Percentiles rank a stretch among this genome's conserved stretches.
These are phyloP conservation scores for Baudoinia panamericana DNA, from an alignment of 495 filamentous ascomycete species.

Conservation along the genomic window DNA sequence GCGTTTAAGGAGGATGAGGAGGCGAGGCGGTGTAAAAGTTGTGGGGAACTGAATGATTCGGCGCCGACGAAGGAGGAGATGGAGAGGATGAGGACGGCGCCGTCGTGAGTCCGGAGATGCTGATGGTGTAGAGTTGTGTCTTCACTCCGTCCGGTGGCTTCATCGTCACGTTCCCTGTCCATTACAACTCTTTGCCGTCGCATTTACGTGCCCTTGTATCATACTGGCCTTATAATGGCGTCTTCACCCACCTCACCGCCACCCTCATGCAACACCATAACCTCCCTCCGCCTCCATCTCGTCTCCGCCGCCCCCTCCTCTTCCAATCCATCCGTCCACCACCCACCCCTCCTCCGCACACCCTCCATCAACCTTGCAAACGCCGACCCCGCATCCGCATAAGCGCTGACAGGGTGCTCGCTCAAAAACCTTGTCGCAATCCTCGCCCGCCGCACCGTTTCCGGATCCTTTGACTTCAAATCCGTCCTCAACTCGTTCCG, in stretches of 20 bases:
- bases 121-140: too few species aligned
- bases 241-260: slow-evolving; percentile 40
- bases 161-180: too few species aligned
- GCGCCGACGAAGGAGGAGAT: slow-evolving; percentile 23
- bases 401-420: too few species aligned
- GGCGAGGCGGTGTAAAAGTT: slow-evolving; percentile 63
- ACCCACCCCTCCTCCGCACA: not conserved
- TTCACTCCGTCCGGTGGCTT: too few species aligned
- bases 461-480: not conserved
- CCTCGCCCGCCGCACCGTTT: not conserved
- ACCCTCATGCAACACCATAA: slow-evolving; percentile 53
- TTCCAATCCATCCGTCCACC: not conserved
- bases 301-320: slow-evolving; percentile 39
- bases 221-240: slow-evolving; percentile 37
- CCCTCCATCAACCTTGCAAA: slow-evolving; percentile 5
- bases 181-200: too few species aligned
- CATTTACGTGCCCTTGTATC: too few species aligned
- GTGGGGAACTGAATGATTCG: slow-evolving; percentile 56
- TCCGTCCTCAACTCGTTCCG: slow-evolving; percentile 3
- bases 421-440: too few species aligned
- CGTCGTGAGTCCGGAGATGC: slow-evolving; percentile 5
- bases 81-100: slow-evolving; percentile 24
- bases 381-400: not conserved
- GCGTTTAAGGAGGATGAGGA: slow-evolving; percentile 58
- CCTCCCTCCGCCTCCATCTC: slow-evolving; percentile 45